Conservation (phyloP, 495 filamentous ascomycete species). For the Aspergillus coremiiformis region DNA sequence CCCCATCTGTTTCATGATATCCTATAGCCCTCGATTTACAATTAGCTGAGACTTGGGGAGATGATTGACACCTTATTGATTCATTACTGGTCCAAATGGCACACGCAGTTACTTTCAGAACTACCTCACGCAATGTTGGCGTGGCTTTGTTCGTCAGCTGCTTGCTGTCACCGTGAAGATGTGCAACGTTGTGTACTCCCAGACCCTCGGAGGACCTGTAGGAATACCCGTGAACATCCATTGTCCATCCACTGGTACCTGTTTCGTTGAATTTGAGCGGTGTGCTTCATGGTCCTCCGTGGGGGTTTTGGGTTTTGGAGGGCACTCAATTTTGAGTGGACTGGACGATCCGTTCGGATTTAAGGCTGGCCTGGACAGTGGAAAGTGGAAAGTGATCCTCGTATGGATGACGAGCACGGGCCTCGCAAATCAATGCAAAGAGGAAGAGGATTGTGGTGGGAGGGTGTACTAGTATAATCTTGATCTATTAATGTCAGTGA, state of each 20-base stretch:
- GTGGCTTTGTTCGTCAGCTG: not conserved
- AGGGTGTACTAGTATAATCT: not conserved
- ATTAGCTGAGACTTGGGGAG: slow-evolving; percentile 4
- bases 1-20: slow-evolving; percentile 2
- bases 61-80: not conserved
- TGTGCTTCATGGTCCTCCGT: too few species aligned
- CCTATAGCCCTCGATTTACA: not conserved
- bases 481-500: not conserved
- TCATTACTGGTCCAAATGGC: slow-evolving; percentile 8
- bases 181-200: not conserved
- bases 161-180: too few species aligned
- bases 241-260: too few species aligned
- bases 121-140: not conserved
- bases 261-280: too few species aligned
- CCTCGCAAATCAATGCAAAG: not conserved
- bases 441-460: not conserved
- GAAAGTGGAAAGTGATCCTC: not conserved
- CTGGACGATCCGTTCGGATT: not conserved
- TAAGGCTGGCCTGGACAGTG: too few species aligned
- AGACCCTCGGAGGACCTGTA: not conserved
- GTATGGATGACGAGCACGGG: not conserved
- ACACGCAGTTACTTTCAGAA: slow-evolving; percentile 5
- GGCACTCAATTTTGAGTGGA: not conserved
- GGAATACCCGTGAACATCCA: not conserved
- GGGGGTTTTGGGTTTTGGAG: not conserved